Base-by-base conservation (phyloP, 1,139 yeast species). In the Hyphopichia pseudoburtonii region DNA sequence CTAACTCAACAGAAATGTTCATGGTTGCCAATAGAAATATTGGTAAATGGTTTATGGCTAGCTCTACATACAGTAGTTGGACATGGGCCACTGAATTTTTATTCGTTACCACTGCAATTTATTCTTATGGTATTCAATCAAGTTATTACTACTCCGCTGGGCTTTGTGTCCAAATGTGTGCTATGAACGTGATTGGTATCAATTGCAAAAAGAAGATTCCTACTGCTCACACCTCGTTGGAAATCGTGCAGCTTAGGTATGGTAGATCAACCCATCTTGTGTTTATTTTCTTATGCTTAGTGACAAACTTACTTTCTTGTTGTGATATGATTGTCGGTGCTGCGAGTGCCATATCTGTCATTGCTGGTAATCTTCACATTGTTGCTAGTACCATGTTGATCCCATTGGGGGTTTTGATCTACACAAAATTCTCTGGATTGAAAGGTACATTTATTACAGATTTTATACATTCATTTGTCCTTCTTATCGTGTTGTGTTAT, bases 371-470 rank as follows among this genome's bases (percentile, higher is more conserved):
- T 36, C 45, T 64, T 32, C 61, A 65, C 35, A 54, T 58, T 34
- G 66, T 54, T 27, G 66, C 66, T 8, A 52, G 60, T 32, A 56
- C 64, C 8, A 51, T 62, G 56, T 52, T 65, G 35, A 59, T 64
- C 35, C 69, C 69, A n/a, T 60, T 64, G 44, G 68, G 69, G 4
- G 70, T 65, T 12, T 43, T 64, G 27, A 40, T 60, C 26, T 64
- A 64, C 44, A 66, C 73, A 3, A 51, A 62, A n/a, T 60, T 64
- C 39, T 73, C 72, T 17, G 73, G 73, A 2, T 55, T 68, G 39
- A 65, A 63, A 41, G 66, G 73, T 11, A 67, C 73, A 2, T 67
- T 66, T 38, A 56, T 64, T 32, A 64, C 70, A 17, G 70, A 64
- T 42, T 64, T 51, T 40, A 60, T 60, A 6, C 70, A 64, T 36